Conservation (phyloP, 805 yeast species). For the Schwanniomyces pseudopolymorphus region DNA sequence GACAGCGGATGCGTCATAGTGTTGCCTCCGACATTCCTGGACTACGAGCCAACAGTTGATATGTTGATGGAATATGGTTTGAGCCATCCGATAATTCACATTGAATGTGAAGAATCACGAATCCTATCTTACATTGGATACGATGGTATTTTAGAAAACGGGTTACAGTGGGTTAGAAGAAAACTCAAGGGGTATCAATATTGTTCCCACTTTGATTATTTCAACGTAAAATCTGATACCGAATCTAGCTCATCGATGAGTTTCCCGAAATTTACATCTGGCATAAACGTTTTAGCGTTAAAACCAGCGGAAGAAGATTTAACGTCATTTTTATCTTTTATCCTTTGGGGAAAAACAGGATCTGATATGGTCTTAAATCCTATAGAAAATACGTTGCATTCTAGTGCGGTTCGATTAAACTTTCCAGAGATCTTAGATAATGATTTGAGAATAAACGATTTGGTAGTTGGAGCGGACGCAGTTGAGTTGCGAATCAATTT, state of each 20-base stretch:
- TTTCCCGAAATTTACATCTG: neutral
- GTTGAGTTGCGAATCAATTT: conserved; percentile 11
- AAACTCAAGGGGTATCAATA: conserved; percentile 6
- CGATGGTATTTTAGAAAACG: conserved; percentile 8
- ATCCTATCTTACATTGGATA: conserved; percentile 10
- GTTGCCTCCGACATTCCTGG: conserved; percentile 12
- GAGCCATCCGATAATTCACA: conserved; percentile 9
- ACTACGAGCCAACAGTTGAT: conserved; percentile 6
- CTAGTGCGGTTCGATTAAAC: conserved; percentile 8
- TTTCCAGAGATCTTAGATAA: conserved; percentile 2
- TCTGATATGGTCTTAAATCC: conserved; percentile 3
- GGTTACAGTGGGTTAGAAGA: conserved; percentile 6
- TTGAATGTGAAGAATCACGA: conserved; percentile 15
- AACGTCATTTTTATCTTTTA: conserved; percentile 9
- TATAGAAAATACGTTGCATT: neutral
- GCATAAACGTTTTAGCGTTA: neutral
- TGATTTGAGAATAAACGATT: conserved; percentile 3
- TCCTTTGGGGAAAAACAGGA: conserved; percentile 9
- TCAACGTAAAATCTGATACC: conserved; percentile 10
- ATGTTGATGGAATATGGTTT: conserved; percentile 4
- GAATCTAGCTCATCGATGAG: neutral
- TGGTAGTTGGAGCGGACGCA: conserved; percentile 11
- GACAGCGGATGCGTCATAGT: conserved; percentile 7
- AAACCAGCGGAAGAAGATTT: conserved; percentile 8
- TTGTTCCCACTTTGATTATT: conserved; percentile 11